Base-by-base conservation (phyloP, 2,329 filamentous ascomycete genomes). In the Raffaelea albimanens region DNA sequence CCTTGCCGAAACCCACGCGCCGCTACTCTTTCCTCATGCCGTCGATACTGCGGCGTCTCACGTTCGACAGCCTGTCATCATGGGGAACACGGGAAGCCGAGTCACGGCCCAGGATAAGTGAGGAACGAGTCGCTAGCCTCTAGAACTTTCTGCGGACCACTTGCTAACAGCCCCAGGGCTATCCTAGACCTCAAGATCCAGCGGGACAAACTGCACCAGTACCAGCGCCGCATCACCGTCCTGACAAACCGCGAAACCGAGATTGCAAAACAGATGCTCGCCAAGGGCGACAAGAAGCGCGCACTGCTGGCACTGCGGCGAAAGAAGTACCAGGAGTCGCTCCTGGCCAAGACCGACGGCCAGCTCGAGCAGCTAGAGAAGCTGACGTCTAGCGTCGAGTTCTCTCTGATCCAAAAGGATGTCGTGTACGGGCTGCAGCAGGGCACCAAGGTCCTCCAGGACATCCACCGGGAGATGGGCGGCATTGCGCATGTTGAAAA, bases 141-240 rank as follows among this genome's bases (percentile, higher is more conserved):
- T n/a, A n/a, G n/a, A n/a, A n/a, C n/a, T n/a, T n/a, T n/a, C n/a
- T n/a, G n/a, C n/a, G n/a, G 7, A 33, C 13, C 4, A 9, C 3
- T 3, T 19, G 41, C 43, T 41, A 5, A 43, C 40, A 13, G 16
- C 49, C 42, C 14, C 62, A 96, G 90, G 71, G 91, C 91, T 51
- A 96, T 97, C 67, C 84, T 97, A 60, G 90, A 97, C 69, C 85
- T 97, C 71, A 97, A 97, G 72, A 88, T 82, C 67, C 91, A 97
- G 71, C 90, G 93, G 65, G 93, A 98, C 73, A 94, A 89, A 66
- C 83, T 98, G 3, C 90, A 94, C 61, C 89, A 95, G 65, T 97
- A 97, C 71, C 91, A 96, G 67, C 85, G 85, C 60, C 85, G 87
- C 59, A 93, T 98, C 61, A 84, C 82, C 33, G 75, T 87, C 45